Conservation (phyloP, 73 alveolate species). For the Blepharisma stoltei region DNA sequence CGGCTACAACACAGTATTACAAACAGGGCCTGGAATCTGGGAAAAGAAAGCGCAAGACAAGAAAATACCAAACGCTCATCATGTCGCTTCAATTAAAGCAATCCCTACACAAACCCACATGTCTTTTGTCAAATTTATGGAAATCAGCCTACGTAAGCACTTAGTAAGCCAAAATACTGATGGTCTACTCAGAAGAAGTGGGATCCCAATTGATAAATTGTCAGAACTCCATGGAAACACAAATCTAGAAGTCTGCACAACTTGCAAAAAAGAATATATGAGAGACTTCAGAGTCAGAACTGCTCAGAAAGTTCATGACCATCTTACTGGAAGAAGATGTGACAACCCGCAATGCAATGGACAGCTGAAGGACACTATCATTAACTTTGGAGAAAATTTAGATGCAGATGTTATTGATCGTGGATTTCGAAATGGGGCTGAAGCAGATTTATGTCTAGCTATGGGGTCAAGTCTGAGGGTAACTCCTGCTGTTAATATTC, state of each 20-base stretch:
- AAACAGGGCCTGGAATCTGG: slow-evolving; percentile 83
- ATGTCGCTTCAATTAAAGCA: slow-evolving; percentile 38
- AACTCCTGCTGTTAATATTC: slow-evolving; percentile 94
- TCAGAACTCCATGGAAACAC: slow-evolving; percentile 90
- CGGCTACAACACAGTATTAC: slow-evolving; percentile 63
- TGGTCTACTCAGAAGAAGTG: slow-evolving; percentile 88
- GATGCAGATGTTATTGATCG: slow-evolving; percentile 52
- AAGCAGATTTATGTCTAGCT: slow-evolving; percentile 82
- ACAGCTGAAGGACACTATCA: slow-evolving; percentile 60
- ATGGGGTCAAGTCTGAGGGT: slow-evolving; percentile 94
- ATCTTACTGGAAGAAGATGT: slow-evolving; percentile 69
- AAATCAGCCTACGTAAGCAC: slow-evolving; percentile 49
- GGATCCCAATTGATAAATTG: slow-evolving; percentile 67
- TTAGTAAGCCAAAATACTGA: slow-evolving; percentile 84
- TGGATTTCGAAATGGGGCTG: slow-evolving; percentile 53
- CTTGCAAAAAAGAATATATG: slow-evolving; percentile 64
- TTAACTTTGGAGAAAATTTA: slow-evolving; percentile 75
- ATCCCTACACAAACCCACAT: slow-evolving; percentile 69
- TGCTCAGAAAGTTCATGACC: slow-evolving; percentile 68
- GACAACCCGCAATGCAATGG: slow-evolving; percentile 77
- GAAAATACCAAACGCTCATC: slow-evolving; percentile 27
- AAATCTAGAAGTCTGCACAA: slow-evolving; percentile 57
- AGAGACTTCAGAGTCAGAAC: slow-evolving; percentile 76
- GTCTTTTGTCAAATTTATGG: slow-evolving; percentile 56
- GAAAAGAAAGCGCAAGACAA: slow-evolving; percentile 59